Evolutionary conservation across 306 rosid genomes (phyloP).

Genomic region (Comarum palustre): DNA sequence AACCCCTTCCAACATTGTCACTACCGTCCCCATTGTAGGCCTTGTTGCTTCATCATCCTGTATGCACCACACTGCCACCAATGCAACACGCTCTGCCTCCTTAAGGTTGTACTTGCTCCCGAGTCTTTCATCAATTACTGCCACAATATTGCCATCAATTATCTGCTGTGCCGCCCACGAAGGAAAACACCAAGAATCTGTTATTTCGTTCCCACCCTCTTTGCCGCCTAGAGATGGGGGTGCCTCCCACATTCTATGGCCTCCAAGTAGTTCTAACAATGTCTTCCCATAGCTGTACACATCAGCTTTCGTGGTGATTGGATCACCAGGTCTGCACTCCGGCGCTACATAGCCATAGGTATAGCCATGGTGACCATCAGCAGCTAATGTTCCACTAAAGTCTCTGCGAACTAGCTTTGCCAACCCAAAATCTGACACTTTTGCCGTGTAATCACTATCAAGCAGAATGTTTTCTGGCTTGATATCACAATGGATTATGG

Average conservation of each 20-base stretch:
- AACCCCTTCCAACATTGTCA: constrained; percentile 79
- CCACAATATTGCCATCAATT: constrained; percentile 48
- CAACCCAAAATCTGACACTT: constrained; percentile 78
- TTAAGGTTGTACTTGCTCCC: constrained; percentile 42
- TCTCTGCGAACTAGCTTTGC: constrained; percentile 73
- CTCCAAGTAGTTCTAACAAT: constrained; percentile 62
- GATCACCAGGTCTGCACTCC: constrained; percentile 81
- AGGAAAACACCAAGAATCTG: constrained; percentile 85
- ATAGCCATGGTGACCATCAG: constrained; percentile 52
- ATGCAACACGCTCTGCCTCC: constrained; percentile 55
- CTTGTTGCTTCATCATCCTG: constrained; percentile 72
- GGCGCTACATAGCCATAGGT: constrained; percentile 93
- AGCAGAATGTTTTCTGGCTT: constrained; percentile 82
- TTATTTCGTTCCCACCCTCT: constrained; percentile 26
- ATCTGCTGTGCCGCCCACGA: constrained; percentile 76
- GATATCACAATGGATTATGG: constrained; percentile 82
- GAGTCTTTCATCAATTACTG: constrained; percentile 59
- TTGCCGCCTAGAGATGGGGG: constrained; percentile 36
- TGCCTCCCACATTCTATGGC: constrained; percentile 62
- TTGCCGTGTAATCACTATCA: constrained; percentile 55
- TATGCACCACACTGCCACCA: constrained; percentile 92
- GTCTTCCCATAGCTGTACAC: constrained; percentile 93
- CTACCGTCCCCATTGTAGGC: constrained; percentile 75
- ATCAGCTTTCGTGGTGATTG: constrained; percentile 76
- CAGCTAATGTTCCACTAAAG: constrained; percentile 71